phyloP scores from a whole-genome alignment of 768 basidiomycete species.

The Tephrocybe rancida region DNA sequence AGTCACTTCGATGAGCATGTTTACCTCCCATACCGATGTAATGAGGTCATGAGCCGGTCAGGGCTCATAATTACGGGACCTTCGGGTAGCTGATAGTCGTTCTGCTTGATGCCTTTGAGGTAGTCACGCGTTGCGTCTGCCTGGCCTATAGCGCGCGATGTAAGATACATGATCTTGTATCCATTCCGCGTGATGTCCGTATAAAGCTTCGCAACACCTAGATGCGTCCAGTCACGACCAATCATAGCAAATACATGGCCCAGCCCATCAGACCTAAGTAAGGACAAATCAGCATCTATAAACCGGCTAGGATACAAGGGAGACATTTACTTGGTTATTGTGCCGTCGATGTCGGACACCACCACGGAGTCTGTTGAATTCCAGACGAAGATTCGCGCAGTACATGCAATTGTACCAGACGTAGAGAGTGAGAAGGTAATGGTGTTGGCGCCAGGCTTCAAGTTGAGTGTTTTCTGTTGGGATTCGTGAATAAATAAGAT shows the following conservation, averaged over 20 bases:
- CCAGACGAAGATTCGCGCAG: conserved; percentile 95
- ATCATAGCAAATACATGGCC: conserved; percentile 98
- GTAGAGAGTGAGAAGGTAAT: conserved; percentile 93
- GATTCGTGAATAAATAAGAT: background rate
- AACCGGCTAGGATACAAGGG: background rate
- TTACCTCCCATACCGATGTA: conserved; percentile 75
- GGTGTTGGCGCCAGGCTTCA: conserved; percentile 86
- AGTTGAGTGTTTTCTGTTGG: conserved; percentile 75
- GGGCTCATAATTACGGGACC: conserved; percentile 99
- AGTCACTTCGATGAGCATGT: background rate
- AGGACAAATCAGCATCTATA: background rate
- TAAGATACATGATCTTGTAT: conserved; percentile 97
- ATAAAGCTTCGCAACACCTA: conserved; percentile 96
- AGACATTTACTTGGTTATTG: conserved; percentile 85
- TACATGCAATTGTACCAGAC: conserved; percentile 79
- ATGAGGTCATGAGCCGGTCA: conserved; percentile 89
- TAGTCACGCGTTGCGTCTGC: conserved; percentile 97
- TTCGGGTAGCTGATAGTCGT: conserved; percentile 94
- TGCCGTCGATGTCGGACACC: conserved; percentile 97
- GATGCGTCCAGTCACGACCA: conserved; percentile 97
- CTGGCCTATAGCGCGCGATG: conserved; percentile 95
- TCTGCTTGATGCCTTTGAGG: conserved; percentile 92
- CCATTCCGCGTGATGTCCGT: conserved; percentile 95
- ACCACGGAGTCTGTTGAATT: conserved; percentile 89
- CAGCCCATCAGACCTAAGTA: conserved; percentile 83